Evolutionary conservation across 2,329 filamentous ascomycete species (phyloP).

Genomic region (Calonectria hawksworthii): DNA sequence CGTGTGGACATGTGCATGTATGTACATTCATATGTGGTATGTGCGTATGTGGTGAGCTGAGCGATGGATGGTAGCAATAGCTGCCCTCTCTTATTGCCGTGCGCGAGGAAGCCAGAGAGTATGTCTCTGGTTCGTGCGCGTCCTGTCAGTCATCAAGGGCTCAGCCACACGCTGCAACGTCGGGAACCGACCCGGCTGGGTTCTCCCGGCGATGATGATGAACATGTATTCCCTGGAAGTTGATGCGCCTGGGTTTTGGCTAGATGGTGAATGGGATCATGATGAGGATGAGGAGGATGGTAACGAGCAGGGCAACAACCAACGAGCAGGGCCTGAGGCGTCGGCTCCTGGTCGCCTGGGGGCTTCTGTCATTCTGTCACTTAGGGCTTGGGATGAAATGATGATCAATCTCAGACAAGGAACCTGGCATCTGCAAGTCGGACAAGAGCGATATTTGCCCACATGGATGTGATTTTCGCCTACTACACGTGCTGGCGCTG

Average conservation of each 20-base stretch:
- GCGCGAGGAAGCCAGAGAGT: background rate
- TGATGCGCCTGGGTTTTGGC: slow-evolving; percentile 9
- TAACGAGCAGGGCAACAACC: background rate
- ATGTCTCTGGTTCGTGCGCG: background rate
- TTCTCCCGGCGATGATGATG: background rate
- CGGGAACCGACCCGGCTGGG: background rate
- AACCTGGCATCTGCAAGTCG: slow-evolving; percentile 10
- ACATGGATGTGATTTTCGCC: slow-evolving; percentile 13
- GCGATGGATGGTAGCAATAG: slow-evolving; percentile 1
- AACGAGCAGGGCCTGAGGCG: background rate
- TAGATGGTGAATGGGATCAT: slow-evolving; percentile 7
- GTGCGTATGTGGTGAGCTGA: slow-evolving; percentile 14
- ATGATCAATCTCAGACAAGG: slow-evolving; percentile 9
- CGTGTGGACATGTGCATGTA: slow-evolving; percentile 5
- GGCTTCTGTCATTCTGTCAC: background rate
- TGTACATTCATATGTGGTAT: background rate
- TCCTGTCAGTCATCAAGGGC: background rate
- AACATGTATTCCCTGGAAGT: background rate
- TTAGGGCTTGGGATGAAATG: slow-evolving; percentile 10
- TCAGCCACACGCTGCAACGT: slow-evolving; percentile 12
- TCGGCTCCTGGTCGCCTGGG: background rate
- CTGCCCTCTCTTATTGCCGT: slow-evolving; percentile 7
- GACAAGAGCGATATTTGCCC: slow-evolving; percentile 1
- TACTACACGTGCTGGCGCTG: background rate
- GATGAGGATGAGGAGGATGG: background rate